These are phyloP conservation scores for Rhizopogon salebrosus DNA, from an alignment of 768 basidiomycete species.

Conservation along the genomic window DNA sequence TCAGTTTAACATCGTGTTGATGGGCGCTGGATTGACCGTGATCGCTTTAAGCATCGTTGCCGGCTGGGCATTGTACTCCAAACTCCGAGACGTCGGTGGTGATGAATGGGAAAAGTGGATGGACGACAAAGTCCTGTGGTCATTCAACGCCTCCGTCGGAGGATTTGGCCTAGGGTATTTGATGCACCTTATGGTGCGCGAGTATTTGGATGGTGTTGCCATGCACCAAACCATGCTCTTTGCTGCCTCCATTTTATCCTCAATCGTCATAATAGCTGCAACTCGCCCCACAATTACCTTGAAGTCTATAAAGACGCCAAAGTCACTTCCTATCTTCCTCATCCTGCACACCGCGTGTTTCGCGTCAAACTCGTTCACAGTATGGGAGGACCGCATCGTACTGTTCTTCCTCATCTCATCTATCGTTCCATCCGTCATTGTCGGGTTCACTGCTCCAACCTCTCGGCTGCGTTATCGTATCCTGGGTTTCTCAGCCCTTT, in stretches of 20 bases:
- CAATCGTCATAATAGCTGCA: slow-evolving; percentile 37
- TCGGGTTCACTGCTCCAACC: slow-evolving; percentile 65
- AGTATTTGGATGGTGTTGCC: slow-evolving; percentile 42
- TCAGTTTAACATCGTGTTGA: slow-evolving; percentile 79
- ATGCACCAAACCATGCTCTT: slow-evolving; percentile 49
- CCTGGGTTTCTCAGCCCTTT: slow-evolving; percentile 62
- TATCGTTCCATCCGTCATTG: slow-evolving; percentile 53
- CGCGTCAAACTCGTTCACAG: slow-evolving; percentile 92
- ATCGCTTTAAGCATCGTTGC: slow-evolving; percentile 53
- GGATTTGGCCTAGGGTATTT: slow-evolving; percentile 36
- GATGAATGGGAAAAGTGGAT: slow-evolving; percentile 42
- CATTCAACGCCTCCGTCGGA: slow-evolving; percentile 27
- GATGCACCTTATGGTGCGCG: slow-evolving; percentile 25
- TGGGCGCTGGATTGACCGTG: slow-evolving; percentile 65
- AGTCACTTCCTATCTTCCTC: slow-evolving; percentile 42
- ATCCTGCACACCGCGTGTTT: slow-evolving; percentile 72
- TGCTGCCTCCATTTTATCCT: slow-evolving; percentile 40
- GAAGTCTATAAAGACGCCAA: slow-evolving; percentile 16
- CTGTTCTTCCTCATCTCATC: slow-evolving; percentile 70
- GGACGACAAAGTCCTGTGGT: slow-evolving; percentile 22
- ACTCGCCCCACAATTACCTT: slow-evolving; percentile 30
- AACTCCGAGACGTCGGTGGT: slow-evolving; percentile 34
- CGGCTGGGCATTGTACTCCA: slow-evolving; percentile 49
- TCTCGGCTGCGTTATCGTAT: slow-evolving; percentile 69
- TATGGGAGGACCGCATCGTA: slow-evolving; percentile 90